Evolutionary conservation across 139 green algal genomes (phyloP), one percentile per base, ranked within the genome.

Genomic region (Haematococcus lacustris): DNA sequence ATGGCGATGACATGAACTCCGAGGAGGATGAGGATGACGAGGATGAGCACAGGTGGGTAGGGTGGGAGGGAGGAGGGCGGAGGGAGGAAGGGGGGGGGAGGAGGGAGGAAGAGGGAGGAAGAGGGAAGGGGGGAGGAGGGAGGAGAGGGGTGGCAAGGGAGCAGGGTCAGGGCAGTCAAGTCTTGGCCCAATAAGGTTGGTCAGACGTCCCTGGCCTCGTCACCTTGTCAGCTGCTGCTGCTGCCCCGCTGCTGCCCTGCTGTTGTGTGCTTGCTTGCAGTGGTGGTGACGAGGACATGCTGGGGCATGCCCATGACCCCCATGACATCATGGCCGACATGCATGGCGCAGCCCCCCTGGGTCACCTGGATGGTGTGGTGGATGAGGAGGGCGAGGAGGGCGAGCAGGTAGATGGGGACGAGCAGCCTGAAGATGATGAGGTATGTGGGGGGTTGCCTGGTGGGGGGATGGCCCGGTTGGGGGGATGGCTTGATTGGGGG

Each of bases 311-410:
- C 21, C 63, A 69, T 23, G 63, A 69, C 63, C 63, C 63, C 13
- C 63, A 69, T 51, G 63, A 51, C 35, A 37, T 69, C 2, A 3
- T 69, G 7, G 37, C 51, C 2, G 63, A 69, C 21, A 64, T 64
- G 53, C 37, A 69, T 30, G 63, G 83, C n/a, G n/a, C n/a, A n/a
- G n/a, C n/a, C n/a, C n/a, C n/a, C n/a, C n/a, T n/a, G n/a, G n/a
- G n/a, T n/a, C n/a, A n/a, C n/a, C n/a, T n/a, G n/a, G n/a, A n/a
- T n/a, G n/a, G n/a, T n/a, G n/a, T n/a, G n/a, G 62, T 72, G 68
- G 6, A 73, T 34, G 80, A 85, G 30, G 81, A 79, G 21, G 76
- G 82, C 17, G 81, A 83, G 2, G 70, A 83, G 21, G 73, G 66
- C 51, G 76, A 76, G 3, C 70, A 83, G 5, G 72, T 72, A 21